phyloP scores from a whole-genome alignment of 2,329 filamentous ascomycete species.

The Fusarium buharicum region DNA sequence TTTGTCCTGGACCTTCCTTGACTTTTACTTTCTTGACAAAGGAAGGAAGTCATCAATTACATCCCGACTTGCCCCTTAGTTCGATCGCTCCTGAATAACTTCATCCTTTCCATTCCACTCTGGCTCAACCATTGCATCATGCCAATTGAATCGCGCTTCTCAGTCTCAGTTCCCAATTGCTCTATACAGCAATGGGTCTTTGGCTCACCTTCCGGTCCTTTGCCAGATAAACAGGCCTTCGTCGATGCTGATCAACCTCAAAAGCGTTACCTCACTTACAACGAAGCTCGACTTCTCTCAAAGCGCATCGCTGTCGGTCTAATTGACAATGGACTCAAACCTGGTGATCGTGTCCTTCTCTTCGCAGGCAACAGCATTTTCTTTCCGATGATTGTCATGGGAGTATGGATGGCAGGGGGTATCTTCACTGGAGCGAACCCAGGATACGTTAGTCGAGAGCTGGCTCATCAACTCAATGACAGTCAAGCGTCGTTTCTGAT shows the following conservation, averaged over 20 bases:
- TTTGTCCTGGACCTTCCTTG: slow-evolving; percentile 1
- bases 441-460: slow-evolving; percentile 72
- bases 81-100: background rate
- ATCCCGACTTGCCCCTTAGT: background rate
- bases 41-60: background rate
- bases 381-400: slow-evolving; percentile 76
- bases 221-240: slow-evolving; percentile 60
- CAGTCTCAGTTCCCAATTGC: slow-evolving; percentile 56
- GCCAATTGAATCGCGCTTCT: slow-evolving; percentile 61
- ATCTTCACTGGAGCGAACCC: slow-evolving; percentile 83
- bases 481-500: slow-evolving; percentile 75
- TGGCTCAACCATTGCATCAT: slow-evolving; percentile 47
- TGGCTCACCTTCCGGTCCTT: slow-evolving; percentile 56
- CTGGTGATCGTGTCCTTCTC: slow-evolving; percentile 76
- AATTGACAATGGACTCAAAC: slow-evolving; percentile 69
- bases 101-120: background rate
- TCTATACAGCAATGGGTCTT: slow-evolving; percentile 68
- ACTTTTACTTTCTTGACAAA: slow-evolving; percentile 9
- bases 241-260: slow-evolving; percentile 75
- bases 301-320: slow-evolving; percentile 78
- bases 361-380: slow-evolving; percentile 80
- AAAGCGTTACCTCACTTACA: slow-evolving; percentile 71
- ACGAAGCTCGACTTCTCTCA: slow-evolving; percentile 74
- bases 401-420: slow-evolving; percentile 79
- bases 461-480: slow-evolving; percentile 80